These are phyloP conservation scores for Linum usitatissimum DNA, from an alignment of 345 rosid genomes.

Conservation along the genomic window DNA sequence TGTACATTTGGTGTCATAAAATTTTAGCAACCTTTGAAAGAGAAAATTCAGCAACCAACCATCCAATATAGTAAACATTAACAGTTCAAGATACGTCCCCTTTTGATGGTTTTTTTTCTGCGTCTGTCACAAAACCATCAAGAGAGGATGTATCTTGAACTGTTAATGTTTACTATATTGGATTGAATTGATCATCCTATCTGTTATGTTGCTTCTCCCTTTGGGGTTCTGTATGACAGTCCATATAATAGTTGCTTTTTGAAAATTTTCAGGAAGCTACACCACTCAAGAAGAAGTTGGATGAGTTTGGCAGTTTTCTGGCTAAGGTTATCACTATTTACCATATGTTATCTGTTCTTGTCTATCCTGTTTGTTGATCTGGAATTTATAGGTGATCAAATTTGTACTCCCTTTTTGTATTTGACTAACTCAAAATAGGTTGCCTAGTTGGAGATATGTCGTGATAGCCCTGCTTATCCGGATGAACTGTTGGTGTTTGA, in stretches of 20 bases:
- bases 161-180: not conserved
- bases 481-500: not conserved
- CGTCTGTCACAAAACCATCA: too few relatives aligned
- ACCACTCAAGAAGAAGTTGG: slow-evolving; percentile 93
- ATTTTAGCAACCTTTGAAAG: too few relatives aligned
- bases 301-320: slow-evolving; percentile 94
- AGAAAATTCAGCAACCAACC: too few relatives aligned
- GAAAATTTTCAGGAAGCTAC: slow-evolving; percentile 67
- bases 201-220: not conserved
- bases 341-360: slow-evolving; percentile 4
- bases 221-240: not conserved
- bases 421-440: not conserved
- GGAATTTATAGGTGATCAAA: not conserved
- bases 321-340: slow-evolving; percentile 62
- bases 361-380: not conserved
- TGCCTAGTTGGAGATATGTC: not conserved
- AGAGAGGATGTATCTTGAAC: too few relatives aligned
- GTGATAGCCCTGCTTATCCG: not conserved
- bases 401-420: not conserved
- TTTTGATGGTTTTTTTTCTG: too few relatives aligned
- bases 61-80: too few relatives aligned
- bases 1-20: too few relatives aligned
- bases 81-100: too few relatives aligned
- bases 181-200: not conserved
- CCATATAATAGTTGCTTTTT: slow-evolving; percentile 11